Evolutionary conservation across 225 moss, liverwort and hornwort species (phyloP).

Genomic region (Thuidium tamariscinum): DNA sequence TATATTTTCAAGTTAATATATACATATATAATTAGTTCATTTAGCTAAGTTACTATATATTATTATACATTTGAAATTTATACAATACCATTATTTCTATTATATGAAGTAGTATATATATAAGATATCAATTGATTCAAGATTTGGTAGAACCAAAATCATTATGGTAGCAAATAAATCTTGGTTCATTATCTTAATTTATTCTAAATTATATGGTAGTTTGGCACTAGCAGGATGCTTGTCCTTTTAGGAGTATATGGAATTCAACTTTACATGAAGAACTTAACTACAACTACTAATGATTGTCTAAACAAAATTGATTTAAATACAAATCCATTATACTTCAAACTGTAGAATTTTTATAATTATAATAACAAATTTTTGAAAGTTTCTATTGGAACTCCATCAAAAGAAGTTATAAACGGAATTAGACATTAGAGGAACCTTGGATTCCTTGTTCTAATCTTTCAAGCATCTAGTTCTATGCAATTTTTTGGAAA

Average conservation of each 20-base stretch:
- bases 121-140: neutral
- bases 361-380: accelerated
- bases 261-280: neutral
- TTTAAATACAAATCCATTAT: neutral
- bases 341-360: neutral
- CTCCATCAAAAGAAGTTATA: neutral
- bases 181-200: neutral
- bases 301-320: neutral
- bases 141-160: neutral
- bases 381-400: neutral
- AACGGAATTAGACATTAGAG: accelerated
- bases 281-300: neutral
- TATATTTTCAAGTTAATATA: no score
- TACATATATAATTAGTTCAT: neutral
- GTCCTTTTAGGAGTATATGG: neutral
- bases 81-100: neutral
- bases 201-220: neutral
- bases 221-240: neutral
- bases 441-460: neutral
- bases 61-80: neutral
- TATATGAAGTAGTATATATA: neutral
- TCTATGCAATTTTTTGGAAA: neutral
- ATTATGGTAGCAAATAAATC: neutral
- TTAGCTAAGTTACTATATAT: neutral
- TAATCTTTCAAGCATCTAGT: accelerated